Evolutionary conservation across 345 rosid species (phyloP).

Genomic region (Acer negundo): DNA sequence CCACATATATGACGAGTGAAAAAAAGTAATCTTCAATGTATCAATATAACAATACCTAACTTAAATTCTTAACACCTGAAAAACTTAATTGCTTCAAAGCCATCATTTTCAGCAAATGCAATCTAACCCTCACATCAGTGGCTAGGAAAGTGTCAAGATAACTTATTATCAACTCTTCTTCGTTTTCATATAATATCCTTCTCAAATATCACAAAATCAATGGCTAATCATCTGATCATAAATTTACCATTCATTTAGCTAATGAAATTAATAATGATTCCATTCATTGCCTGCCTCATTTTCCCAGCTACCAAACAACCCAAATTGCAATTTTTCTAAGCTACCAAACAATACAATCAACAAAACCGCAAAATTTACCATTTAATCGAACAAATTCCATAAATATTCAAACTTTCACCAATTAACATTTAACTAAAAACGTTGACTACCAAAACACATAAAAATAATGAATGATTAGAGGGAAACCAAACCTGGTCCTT

Average conservation of each 20-base stretch:
- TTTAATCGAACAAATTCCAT: background rate
- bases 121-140: constrained; percentile 4
- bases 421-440: background rate
- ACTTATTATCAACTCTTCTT: background rate
- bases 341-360: constrained; percentile 8
- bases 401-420: constrained; percentile 2
- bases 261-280: constrained; percentile 3
- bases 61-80: background rate
- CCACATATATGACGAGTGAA: too few relatives aligned
- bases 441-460: background rate
- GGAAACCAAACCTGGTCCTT: constrained; percentile 72
- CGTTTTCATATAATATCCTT: background rate
- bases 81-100: background rate
- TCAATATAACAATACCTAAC: constrained; percentile 4
- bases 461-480: background rate
- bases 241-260: background rate
- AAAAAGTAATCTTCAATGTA: background rate
- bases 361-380: background rate
- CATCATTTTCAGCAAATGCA: background rate
- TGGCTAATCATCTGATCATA: background rate
- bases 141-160: background rate
- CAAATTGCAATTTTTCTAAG: constrained; percentile 14
- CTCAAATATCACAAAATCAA: background rate
- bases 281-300: constrained; percentile 15
- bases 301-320: constrained; percentile 22